Base-by-base conservation (phyloP, 75 land plant genomes). In the Chamaecyparis obtusa region DNA sequence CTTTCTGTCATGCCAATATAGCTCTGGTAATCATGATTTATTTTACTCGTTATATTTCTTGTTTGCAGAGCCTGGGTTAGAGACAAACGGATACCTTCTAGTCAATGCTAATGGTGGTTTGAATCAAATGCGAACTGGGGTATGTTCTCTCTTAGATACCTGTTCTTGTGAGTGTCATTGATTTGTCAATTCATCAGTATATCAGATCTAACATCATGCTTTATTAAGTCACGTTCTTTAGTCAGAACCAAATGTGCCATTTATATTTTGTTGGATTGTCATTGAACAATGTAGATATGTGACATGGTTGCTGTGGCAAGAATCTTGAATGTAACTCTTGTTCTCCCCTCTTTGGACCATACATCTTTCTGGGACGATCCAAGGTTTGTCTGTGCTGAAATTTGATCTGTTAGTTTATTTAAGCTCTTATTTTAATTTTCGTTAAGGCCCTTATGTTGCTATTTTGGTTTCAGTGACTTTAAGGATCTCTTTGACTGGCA, bases 51-150 rank as follows among this genome's bases (percentile, higher is more conserved):
- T 35, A 15, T 48, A 35, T 39, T 76, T 35, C 33, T 87, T 72
- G 32, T 9, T n/a, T 69, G 9, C 95, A 98, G 99, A 78, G 84
- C 89, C 92, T 82, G 93, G 93, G 87, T 85, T 83, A 21, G 86
- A 83, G 32, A 94, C 96, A 83, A 94, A 93, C 90, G 99, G 99
- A 6, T 98, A 92, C 84, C 88, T 96, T 85, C 88, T 98, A 39
- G 91, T 94, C 14, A 98, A 96, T 91, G 99, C 99, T 84, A 96
- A 98, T 91, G 99, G 99, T 86, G 99, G 99, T 13, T 87, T 98
- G 84, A 98, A 98, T 90, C 98, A 97, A 91, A 97, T 97, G 99
- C 94, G 98, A 90, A 91, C 96, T 91, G 99, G 99, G 95, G 99
- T 97, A 89, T 92, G 92, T 69, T 75, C 46, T 87, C 64, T 84